Base-by-base conservation (phyloP, 208 protist genomes). In the Leishmania lainsoni region DNA sequence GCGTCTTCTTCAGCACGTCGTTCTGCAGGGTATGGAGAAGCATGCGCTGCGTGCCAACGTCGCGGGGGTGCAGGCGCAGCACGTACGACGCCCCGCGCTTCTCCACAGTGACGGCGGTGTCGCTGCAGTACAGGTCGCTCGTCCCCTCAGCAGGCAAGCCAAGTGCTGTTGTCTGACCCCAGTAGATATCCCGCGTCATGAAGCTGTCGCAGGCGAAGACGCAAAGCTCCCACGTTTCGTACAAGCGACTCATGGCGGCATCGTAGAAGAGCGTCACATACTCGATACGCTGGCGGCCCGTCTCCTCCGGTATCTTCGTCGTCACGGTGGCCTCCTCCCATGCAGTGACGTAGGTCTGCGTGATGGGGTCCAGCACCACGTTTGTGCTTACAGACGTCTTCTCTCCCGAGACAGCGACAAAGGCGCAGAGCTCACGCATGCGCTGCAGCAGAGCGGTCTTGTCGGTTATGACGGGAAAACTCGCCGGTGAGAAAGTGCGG, bases 191-290 rank as follows among this genome's bases (percentile, higher is more conserved):
- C 29, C 94, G 89, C n/a, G 94, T 91, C 48, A 86, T 93, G 68
- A 93, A 61, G 48, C 81, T 78, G 22, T 92, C 82, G 76, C 92
- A 97, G 14, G 92, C 88, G 80, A 95, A 97, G 66, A 97, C 73
- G 80, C 87, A 95, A 29, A 97, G 69, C 83, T 97, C 93, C 93
- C 94, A 97, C 42, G 90, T 94, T 83, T 97, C 93, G 81, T 92
- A 91, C 42, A 95, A 89, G 76, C 91, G 81, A 29, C 86, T 96
- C 90, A 91, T 91, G 29, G 83, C 85, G 10, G 83, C 87, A 78
- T 97, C 93, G 72, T 87, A 81, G 87, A 92, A 97, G 45, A 97
- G 83, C 29, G 92, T 95, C 16, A 96, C 72, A 81, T 95, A 96
- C 88, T 96, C 93, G 54, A 92, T 83, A 65, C 93, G 92, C 79